Percentiles rank a stretch among this genome's conserved stretches.
Evolutionary conservation across 176 grass and related monocot genomes (phyloP).

Genomic region (Poa annua): DNA sequence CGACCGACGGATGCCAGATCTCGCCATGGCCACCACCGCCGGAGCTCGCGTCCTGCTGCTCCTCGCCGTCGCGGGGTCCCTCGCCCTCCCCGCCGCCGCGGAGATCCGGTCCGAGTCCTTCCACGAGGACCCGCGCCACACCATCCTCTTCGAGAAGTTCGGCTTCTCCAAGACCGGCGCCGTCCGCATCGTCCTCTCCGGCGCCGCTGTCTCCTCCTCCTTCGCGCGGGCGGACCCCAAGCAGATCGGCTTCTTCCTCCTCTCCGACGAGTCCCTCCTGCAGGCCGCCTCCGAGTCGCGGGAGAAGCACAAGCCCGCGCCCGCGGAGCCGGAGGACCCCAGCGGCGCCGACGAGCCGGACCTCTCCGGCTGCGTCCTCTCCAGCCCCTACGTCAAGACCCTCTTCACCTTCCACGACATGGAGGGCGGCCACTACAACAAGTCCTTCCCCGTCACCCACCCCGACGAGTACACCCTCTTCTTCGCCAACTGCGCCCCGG

Average conservation of each 20-base stretch:
- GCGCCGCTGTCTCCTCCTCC: slow-evolving; percentile 59
- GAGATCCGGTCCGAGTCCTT: slow-evolving; percentile 77
- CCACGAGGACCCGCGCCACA: slow-evolving; percentile 57
- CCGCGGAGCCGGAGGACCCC: slow-evolving; percentile 32
- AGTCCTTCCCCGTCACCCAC: slow-evolving; percentile 67
- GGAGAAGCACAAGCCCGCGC: slow-evolving; percentile 34
- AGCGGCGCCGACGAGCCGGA: slow-evolving; percentile 39
- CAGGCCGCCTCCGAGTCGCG: slow-evolving; percentile 55
- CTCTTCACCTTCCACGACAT: slow-evolving; percentile 79
- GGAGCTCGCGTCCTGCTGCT: background rate
- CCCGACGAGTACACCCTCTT: slow-evolving; percentile 94
- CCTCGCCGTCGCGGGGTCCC: slow-evolving; percentile 10
- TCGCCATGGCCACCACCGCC: slow-evolving; percentile 27
- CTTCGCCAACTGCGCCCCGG: slow-evolving; percentile 91
- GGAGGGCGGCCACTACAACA: slow-evolving; percentile 50
- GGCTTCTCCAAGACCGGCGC: slow-evolving; percentile 68
- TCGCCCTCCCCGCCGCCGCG: slow-evolving; percentile 43
- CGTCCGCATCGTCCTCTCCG: slow-evolving; percentile 56
- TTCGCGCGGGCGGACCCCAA: slow-evolving; percentile 46
- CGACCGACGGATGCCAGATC: slow-evolving; percentile 45
- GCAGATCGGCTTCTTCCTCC: slow-evolving; percentile 81
- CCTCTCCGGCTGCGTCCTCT: slow-evolving; percentile 64
- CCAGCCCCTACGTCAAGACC: slow-evolving; percentile 62
- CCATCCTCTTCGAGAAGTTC: slow-evolving; percentile 98
- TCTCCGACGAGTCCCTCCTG: slow-evolving; percentile 78